A percentile compares a stretch with the other conserved stretches of the same genome.
Evolutionary conservation across 106 monocot genomes (phyloP).

Genomic region (Dendrobium officinale): DNA sequence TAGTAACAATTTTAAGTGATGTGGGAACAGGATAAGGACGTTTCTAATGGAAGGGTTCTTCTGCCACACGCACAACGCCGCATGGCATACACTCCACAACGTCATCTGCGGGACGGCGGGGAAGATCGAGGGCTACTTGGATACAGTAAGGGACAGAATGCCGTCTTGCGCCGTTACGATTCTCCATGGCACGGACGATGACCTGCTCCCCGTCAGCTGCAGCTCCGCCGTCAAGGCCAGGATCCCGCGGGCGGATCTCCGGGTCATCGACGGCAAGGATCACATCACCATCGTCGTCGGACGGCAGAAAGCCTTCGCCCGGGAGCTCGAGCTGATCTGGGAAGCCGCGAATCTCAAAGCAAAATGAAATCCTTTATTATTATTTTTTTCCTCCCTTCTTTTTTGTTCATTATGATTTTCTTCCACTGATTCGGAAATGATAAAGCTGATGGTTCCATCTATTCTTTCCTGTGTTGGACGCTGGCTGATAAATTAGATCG

Average conservation of each 20-base stretch:
- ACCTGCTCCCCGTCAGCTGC: constrained; percentile 17
- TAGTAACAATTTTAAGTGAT: too few species aligned
- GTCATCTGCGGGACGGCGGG: constrained; percentile 24
- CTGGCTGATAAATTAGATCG: too few species aligned
- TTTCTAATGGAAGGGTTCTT: constrained; percentile 27
- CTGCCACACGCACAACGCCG: constrained; percentile 28
- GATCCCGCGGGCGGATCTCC: constrained; percentile 16
- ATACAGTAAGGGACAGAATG: constrained; percentile 9
- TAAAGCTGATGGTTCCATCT: too few species aligned
- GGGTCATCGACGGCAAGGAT: constrained; percentile 15
- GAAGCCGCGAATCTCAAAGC: not conserved
- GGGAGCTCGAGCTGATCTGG: constrained; percentile 27
- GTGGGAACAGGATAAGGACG: constrained; percentile 15
- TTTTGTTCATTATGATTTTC: too few species aligned
- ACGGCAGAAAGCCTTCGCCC: constrained; percentile 17
- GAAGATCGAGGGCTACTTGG: constrained; percentile 19
- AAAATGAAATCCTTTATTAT: not conserved
- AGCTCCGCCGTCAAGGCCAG: constrained; percentile 18
- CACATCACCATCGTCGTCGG: constrained; percentile 27
- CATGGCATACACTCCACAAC: constrained; percentile 28
- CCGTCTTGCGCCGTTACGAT: constrained; percentile 9
- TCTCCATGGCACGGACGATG: constrained; percentile 20
- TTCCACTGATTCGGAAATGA: too few species aligned
- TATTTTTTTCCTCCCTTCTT: constrained; percentile 12
- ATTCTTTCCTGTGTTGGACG: too few species aligned